These are phyloP conservation scores for Calonectria honghensis DNA, from an alignment of 2,329 filamentous ascomycete genomes.

Conservation along the genomic window DNA sequence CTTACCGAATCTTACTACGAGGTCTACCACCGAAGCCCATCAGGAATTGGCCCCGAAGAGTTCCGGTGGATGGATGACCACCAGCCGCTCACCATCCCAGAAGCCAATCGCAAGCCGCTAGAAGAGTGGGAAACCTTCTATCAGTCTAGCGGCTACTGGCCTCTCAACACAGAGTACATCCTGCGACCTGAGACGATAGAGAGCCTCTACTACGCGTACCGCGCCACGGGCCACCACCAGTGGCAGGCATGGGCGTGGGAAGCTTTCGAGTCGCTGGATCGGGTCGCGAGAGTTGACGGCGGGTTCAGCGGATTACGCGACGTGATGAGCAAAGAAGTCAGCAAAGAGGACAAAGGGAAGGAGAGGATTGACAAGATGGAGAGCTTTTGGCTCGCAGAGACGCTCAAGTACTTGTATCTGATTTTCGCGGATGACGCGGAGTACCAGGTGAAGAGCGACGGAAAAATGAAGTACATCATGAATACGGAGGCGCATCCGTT, in stretches of 20 bases:
- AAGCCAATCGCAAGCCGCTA: conserved; percentile 33
- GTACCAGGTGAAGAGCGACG: conserved; percentile 43
- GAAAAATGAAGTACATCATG: conserved; percentile 45
- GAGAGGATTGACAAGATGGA: conserved; percentile 49
- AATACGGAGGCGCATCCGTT: conserved; percentile 49
- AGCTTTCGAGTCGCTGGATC: conserved; percentile 35
- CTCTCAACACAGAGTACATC: conserved; percentile 42
- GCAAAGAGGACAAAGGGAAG: conserved; percentile 6
- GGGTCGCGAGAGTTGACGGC: conserved; percentile 37
- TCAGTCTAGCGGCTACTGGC: conserved; percentile 40
- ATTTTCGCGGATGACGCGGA: conserved; percentile 47
- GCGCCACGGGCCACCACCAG: conserved; percentile 41
- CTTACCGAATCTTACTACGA: conserved; percentile 43
- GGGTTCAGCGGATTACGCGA: conserved; percentile 36
- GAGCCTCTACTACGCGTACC: conserved; percentile 48
- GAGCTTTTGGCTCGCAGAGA: conserved; percentile 50
- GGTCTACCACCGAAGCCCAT: conserved; percentile 44
- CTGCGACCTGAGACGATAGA: conserved; percentile 47
- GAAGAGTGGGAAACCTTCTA: conserved; percentile 44
- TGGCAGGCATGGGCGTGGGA: conserved; percentile 49
- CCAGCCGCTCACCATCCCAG: conserved; percentile 34
- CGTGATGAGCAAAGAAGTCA: conserved; percentile 35
- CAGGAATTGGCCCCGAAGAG: conserved; percentile 43
- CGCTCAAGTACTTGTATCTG: conserved; percentile 49
- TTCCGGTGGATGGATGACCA: conserved; percentile 49